phyloP scores from a whole-genome alignment of 805 yeast genomes.

The Scheffersomyces coipomensis region DNA sequence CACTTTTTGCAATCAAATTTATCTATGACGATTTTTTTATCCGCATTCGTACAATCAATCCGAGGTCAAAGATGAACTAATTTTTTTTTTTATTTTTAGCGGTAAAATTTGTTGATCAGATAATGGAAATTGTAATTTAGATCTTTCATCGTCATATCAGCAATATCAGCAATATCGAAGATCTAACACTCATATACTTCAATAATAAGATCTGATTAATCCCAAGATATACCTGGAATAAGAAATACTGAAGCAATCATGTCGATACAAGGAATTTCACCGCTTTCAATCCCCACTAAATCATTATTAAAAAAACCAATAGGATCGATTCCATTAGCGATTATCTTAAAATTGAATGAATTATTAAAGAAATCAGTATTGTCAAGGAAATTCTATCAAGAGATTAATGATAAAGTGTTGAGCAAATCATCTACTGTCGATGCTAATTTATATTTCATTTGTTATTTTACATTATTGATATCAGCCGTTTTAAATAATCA shows the following conservation, averaged over 20 bases:
- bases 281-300: background rate
- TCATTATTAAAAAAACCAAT: background rate
- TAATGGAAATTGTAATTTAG: too few relatives aligned
- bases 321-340: constrained; percentile 4
- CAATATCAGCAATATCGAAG: too few relatives aligned
- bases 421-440: constrained; percentile 33
- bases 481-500: constrained; percentile 38
- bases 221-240: too few relatives aligned
- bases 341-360: constrained; percentile 15
- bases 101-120: too few relatives aligned
- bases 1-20: background rate
- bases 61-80: too few relatives aligned
- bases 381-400: constrained; percentile 39
- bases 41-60: background rate
- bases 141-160: too few relatives aligned
- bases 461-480: constrained; percentile 39
- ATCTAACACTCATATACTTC: too few relatives aligned
- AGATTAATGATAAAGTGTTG: constrained; percentile 39
- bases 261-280: background rate
- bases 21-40: background rate
- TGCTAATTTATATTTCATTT: constrained; percentile 38
- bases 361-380: constrained; percentile 31
- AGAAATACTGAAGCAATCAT: too few relatives aligned
- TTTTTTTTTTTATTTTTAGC: too few relatives aligned
- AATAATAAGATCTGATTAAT: too few relatives aligned